Evolutionary conservation across 1,139 yeast species (phyloP), one percentile per base, ranked within the genome.

Genomic region (Tardiomyces digboiensis): DNA sequence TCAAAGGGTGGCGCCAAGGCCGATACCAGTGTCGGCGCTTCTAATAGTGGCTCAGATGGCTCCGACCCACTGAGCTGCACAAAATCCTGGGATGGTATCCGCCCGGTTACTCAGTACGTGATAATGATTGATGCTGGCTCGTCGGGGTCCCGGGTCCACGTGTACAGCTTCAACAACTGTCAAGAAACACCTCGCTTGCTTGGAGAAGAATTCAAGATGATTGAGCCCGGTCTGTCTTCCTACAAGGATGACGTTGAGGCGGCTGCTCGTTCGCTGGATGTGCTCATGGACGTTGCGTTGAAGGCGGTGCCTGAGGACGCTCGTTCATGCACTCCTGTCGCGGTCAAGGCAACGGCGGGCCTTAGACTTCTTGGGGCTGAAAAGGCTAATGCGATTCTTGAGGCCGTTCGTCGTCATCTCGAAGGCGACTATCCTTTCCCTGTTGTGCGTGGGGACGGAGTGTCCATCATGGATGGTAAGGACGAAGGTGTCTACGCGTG

Each of bases 401-500:
- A 68, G 8, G 87, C 87, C 49, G 97, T 91, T 37, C 75, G 84
- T 60, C 58, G 61, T 14, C 94, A 87, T 60, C 70, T 91, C 49
- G 86, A 83, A 59, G 66, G 68, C 1, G 80, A 85, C 52, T 91
- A 78, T 62, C 97, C 97, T 43, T 93, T 91, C 69, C 83, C 96
- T 1, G 88, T 91, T 38, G 95, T 88, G 41, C 75, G 73, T 8
- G 87, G 81, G 42, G 84, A 86, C 48, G 97, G 97, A 46, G 74
- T 91, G 47, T 75, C 89, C 10, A 83, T 91, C 56, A 89, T 91
- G 97, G 91, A 85, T 47, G 98, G 98, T 54, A 82, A 78, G 50
- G 95, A 89, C 57, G 98, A 91, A 69, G 99, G 98, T 62, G 97
- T 91, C n/a, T 91, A 79, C 59, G 98, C 98, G 1, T 91, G 99